Conservation (phyloP, 2,329 filamentous ascomycete species). For the Daldinia sp. region DNA sequence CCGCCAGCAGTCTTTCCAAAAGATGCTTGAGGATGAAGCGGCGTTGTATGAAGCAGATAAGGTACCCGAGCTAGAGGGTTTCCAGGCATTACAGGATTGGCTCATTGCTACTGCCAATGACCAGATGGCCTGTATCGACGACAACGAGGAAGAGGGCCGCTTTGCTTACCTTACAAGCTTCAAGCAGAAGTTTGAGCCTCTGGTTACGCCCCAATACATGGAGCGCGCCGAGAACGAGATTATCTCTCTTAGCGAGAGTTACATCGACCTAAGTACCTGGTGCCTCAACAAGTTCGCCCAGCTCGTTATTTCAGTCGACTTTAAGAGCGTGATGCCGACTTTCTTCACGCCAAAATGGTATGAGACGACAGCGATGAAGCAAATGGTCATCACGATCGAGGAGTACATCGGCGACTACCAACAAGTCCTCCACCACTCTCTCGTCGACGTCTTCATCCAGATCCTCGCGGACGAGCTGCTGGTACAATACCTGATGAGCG, state of each 20-base stretch:
- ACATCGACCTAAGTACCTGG: constrained; percentile 94
- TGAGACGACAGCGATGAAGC: constrained; percentile 84
- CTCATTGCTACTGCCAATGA: constrained; percentile 97
- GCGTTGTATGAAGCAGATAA: constrained; percentile 74
- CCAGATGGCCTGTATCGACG: constrained; percentile 98
- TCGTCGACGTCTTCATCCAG: constrained; percentile 92
- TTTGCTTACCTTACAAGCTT: constrained; percentile 89
- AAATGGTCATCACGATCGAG: constrained; percentile 93
- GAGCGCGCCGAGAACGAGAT: constrained; percentile 80
- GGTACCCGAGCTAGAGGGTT: constrained; percentile 70
- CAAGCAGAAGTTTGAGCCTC: constrained; percentile 81
- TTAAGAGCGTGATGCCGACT: constrained; percentile 82
- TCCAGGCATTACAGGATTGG: constrained; percentile 92
- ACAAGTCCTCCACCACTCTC: constrained; percentile 83
- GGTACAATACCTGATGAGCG: constrained; percentile 82
- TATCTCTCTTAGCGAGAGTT: constrained; percentile 83
- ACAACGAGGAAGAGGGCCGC: constrained; percentile 80
- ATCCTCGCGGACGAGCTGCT: constrained; percentile 94
- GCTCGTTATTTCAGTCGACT: constrained; percentile 91
- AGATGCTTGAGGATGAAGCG: constrained; percentile 88
- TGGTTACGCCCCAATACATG: constrained; percentile 84
- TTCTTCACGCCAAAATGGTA: constrained; percentile 97
- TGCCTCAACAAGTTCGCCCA: constrained; percentile 89
- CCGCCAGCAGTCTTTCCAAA: constrained; percentile 88
- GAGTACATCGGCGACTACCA: constrained; percentile 94